Evolutionary conservation across 1,284 basidiomycete species (phyloP).

Genomic region (Malassezia arunalokei): DNA sequence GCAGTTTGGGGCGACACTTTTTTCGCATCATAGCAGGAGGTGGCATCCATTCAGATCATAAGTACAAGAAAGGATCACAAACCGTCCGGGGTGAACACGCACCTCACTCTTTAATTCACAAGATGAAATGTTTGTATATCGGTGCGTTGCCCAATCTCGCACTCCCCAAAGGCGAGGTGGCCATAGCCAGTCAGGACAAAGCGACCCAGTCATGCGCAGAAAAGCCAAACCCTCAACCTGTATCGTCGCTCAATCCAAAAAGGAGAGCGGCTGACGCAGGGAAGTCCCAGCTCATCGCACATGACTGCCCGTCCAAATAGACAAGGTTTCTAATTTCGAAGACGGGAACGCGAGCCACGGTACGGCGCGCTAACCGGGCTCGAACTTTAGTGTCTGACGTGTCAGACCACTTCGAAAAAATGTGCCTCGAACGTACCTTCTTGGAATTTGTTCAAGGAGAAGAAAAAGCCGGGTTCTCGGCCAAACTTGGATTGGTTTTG

Average conservation of each 20-base stretch:
- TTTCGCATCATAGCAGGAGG: slow-evolving; percentile 12
- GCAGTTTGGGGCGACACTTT: slow-evolving; percentile 19
- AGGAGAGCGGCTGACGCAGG: slow-evolving; percentile 11
- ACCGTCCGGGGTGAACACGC: background rate
- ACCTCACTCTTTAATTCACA: background rate
- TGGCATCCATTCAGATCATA: background rate
- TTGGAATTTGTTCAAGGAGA: slow-evolving; percentile 17
- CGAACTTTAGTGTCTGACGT: slow-evolving; percentile 16
- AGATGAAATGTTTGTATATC: background rate
- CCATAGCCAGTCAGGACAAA: background rate
- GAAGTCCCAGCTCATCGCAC: background rate
- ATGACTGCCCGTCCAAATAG: slow-evolving; percentile 7
- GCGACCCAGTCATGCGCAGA: background rate
- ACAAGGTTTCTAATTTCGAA: slow-evolving; percentile 14
- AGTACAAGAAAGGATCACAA: background rate
- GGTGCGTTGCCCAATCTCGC: background rate
- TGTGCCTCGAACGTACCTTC: slow-evolving; percentile 6
- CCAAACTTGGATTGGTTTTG: background rate
- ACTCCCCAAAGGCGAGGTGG: slow-evolving; percentile 2
- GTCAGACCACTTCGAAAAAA: background rate
- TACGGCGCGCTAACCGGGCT: slow-evolving; percentile 8
- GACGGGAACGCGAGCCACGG: slow-evolving; percentile 18
- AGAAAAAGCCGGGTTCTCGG: background rate
- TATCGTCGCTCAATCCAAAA: slow-evolving; percentile 13
- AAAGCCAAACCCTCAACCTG: slow-evolving; percentile 1